Base-by-base conservation (phyloP, 2,329 filamentous ascomycete genomes). In the Fusarium sp. region DNA sequence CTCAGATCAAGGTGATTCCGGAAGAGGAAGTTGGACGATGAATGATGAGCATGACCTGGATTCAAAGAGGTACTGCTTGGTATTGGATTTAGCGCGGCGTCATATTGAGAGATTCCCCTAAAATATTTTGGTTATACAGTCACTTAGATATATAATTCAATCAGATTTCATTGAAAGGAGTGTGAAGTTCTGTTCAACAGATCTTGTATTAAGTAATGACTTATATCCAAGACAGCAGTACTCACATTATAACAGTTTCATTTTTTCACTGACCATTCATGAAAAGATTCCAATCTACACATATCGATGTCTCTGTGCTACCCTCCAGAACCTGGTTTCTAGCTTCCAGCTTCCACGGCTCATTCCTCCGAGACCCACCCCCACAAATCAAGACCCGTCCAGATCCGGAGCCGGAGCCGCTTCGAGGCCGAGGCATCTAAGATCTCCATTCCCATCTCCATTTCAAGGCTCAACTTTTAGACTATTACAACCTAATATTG, bases 1-100 rank as follows among this genome's bases (percentile, higher is more conserved):
- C 76, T 43, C 78, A 77, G 24, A 83, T 83, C 54, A 77, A 76
- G 54, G 75, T 80, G 58, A 68, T 82, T 32, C 75, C 75, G n/a
- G 77, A 78, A 51, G 61, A 70, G 52, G 64, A 71, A 24, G 46
- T 22, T 62, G 64, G 68, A 20, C 40, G 34, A 49, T 15, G 14
- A 53, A 40, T 11, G 15, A 24, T 47, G 25, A 30, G 25, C 44
- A 43, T 22, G 40, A 25, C 22, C n/a, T 46, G 45, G 34, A 22
- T 34, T 22, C 18, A 22, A 34, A 11, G 11, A 57, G 25, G 27
- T 20, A n/a, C 42, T 66, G 44, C 42, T 68, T 54, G 46, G 27
- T 54, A 42, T 61, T 71, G 55, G 25, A 65, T 69, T 71, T 69
- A 71, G 68, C 68, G 64, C n/a, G 64, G 68, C 68, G 68, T 49